Evolutionary conservation across 352 stramenopile species (phyloP), one percentile per base, ranked within the genome.

Genomic region (Blastocystis hominis): DNA sequence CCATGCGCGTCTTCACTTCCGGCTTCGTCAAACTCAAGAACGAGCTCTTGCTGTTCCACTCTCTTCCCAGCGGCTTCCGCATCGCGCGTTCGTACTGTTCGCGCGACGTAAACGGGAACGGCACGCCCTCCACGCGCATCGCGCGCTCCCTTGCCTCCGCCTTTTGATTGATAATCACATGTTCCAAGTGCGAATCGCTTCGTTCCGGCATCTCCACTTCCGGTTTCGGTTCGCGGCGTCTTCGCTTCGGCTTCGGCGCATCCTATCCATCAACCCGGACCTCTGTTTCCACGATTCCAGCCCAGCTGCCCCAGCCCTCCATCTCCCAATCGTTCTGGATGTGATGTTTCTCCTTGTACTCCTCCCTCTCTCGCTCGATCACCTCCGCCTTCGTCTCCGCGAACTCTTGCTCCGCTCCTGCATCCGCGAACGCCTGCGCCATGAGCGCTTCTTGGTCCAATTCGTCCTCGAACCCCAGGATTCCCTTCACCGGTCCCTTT

Each of bases 1-100:
- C 72, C 15, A 17, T 17, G 6, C 72, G 72, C 42, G 59, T 70
- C 46, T 84, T 84, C 20, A 88, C 61, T 42, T 89, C 87, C 46
- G 87, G 87, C 24, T 20, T 3, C 2, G 59, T 90, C 17, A 88
- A 42, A 24, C 76, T 84, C 44, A 2, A 53, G 78, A 90, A 90
- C 20, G 63, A 89, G 17, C 59, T 36, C 2, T n/a, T 24, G 1
- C 88, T 89, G 64, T 90, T 90, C 54, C 87, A 90, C 88, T 96
- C 93, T 84, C 91, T 93, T 69, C 96, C 94, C 90, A 95, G 93
- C 72, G 92, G 95, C 91, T 94, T 97, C 90, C 91, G 93, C 92
- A 98, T 97, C 59, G 94, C 94, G 81, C 93, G 93, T 90, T 99
- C 96, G 91, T 99, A 99, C 91, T 98, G 94, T 88, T 95, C 94